A percentile compares a stretch with the other conserved stretches of the same genome.
phyloP scores from a whole-genome alignment of 441 rosid genomes.

The Eutrema salsugineum region DNA sequence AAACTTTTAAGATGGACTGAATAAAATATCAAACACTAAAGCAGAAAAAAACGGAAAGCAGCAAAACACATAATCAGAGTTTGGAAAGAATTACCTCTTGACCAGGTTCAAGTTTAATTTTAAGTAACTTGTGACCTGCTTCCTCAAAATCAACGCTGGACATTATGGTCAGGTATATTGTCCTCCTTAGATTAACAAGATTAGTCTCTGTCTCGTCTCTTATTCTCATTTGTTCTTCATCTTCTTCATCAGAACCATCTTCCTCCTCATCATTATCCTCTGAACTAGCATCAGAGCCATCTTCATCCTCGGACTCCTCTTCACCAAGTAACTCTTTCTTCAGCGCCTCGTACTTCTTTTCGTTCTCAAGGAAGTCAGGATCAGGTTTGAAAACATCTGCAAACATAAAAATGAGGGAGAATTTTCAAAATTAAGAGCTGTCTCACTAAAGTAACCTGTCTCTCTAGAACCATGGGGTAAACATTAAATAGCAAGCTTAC shows the following conservation, averaged over 20 bases:
- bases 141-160: slow-evolving; percentile 98
- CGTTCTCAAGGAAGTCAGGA: slow-evolving; percentile 75
- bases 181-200: slow-evolving; percentile 88
- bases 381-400: slow-evolving; percentile 86
- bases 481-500: slow-evolving; percentile 39
- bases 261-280: slow-evolving; percentile 53
- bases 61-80: not conserved
- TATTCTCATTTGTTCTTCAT: slow-evolving; percentile 70
- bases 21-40: not conserved
- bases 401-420: slow-evolving; percentile 22
- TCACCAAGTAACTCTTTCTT: slow-evolving; percentile 83
- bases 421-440: not conserved
- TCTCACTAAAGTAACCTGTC: not conserved
- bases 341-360: slow-evolving; percentile 78
- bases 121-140: slow-evolving; percentile 92
- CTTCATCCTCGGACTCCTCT: slow-evolving; percentile 84
- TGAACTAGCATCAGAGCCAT: slow-evolving; percentile 65
- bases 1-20: not conserved
- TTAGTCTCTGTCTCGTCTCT: slow-evolving; percentile 93
- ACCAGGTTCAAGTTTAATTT: slow-evolving; percentile 92
- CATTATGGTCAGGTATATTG: slow-evolving; percentile 94
- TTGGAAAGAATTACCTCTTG: slow-evolving; percentile 66
- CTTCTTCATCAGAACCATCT: slow-evolving; percentile 66
- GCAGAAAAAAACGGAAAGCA: not conserved
- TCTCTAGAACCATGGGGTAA: not conserved